Percentiles rank a stretch among this genome's conserved stretches.
These are phyloP conservation scores for Cladosporium sp. DNA, from an alignment of 2,329 filamentous ascomycete genomes.

Conservation along the genomic window DNA sequence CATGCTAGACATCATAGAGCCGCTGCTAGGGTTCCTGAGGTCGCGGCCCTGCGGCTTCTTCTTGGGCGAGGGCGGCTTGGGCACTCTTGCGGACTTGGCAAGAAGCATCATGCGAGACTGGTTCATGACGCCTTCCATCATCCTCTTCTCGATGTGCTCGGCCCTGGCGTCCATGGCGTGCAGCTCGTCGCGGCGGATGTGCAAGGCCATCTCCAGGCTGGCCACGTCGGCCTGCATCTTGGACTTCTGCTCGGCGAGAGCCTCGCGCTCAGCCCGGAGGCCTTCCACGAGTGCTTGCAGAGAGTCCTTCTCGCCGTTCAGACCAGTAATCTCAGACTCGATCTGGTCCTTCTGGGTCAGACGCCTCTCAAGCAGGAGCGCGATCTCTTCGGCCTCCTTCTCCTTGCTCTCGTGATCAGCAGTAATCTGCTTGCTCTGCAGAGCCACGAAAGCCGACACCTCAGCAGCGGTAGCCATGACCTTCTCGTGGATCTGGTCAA, in stretches of 20 bases:
- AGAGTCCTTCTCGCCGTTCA: constrained; percentile 42
- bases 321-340: constrained; percentile 39
- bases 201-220: constrained; percentile 81
- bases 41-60: constrained; percentile 33
- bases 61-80: constrained; percentile 32
- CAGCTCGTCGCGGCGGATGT: constrained; percentile 84
- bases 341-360: constrained; percentile 58
- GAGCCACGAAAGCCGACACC: constrained; percentile 72
- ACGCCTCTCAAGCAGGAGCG: constrained; percentile 71
- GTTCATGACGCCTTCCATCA: constrained; percentile 92
- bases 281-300: constrained; percentile 49
- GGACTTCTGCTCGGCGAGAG: constrained; percentile 69
- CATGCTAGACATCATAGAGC: constrained; percentile 34
- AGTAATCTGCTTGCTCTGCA: constrained; percentile 66
- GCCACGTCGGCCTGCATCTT: constrained; percentile 79
- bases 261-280: constrained; percentile 65
- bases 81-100: constrained; percentile 44
- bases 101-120: constrained; percentile 89
- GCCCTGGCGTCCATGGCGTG: constrained; percentile 84
- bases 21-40: constrained; percentile 34
- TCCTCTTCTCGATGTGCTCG: constrained; percentile 81
- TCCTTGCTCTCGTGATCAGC: constrained; percentile 75
- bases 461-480: constrained; percentile 79
- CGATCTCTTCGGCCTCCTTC: constrained; percentile 72
- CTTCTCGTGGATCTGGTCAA: constrained; percentile 84